Base-by-base conservation (phyloP, 371 early-diverging fungal species). In the Mucor mucedo region DNA sequence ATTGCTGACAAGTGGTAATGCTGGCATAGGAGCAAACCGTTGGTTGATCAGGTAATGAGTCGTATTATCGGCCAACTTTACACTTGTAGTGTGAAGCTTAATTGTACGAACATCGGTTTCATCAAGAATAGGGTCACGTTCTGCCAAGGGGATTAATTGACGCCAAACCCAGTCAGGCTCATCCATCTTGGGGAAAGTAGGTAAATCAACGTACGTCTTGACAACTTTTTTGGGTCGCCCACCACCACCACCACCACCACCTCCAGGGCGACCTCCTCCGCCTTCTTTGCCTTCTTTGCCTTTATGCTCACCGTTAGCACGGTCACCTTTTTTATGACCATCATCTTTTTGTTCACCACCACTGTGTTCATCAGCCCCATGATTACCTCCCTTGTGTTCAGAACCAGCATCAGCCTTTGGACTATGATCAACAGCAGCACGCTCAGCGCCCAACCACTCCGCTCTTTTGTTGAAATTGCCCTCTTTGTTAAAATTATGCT, bases 1-100 rank as follows among this genome's bases (percentile, higher is more conserved):
- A 0, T 4, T 14, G 5, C 21, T 29, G 27, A 48, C 49, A 29
- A 59, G 40, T 13, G 59, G 2, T 4, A 11, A 3, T n/a, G 14
- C 13, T 6, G 6, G 48, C 48, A 50, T 30, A 3, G 50, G 40
- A 9, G 66, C 62, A n/a, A 63, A 9, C 27, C 77, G 65, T 4
- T 68, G 64, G 56, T 77, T 80, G 28, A 80, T 71, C 27, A 64
- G 29, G 32, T 77, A 80, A 5, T 74, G 70, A 1, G 77, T 67
- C 2, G 64, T 60, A 8, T 66, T 70, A 47, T 69, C 73, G 4
- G 42, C 9, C 35, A 55, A 44, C 21, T 59, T 67, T 2, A 13
- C 32, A 4, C 55, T 30, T 3, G 40, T 57, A 1, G 77, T 50
- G 3, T 70, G 54, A 9, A 80, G 40, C 11, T 68, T 58, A 32